A percentile compares a stretch with the other conserved stretches of the same genome.
Conservation (phyloP, 2,329 filamentous ascomycete species). For the Fusarium goolgardi region DNA sequence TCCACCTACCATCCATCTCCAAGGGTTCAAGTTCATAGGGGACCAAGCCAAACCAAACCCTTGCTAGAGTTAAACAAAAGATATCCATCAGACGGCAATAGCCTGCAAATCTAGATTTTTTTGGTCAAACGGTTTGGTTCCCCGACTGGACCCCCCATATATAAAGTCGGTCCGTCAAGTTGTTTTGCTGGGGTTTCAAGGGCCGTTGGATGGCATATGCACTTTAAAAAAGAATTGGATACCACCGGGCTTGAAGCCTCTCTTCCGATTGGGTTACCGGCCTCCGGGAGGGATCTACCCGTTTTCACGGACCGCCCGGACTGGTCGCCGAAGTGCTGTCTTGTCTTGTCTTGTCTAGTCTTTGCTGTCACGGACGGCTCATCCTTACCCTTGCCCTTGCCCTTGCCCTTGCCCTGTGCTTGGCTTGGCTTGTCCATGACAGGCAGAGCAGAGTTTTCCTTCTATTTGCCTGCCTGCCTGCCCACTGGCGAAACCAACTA, state of each 20-base stretch:
- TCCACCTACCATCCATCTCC: background rate
- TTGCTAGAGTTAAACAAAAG: background rate
- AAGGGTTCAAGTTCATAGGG: conserved; percentile 5
- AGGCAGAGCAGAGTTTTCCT: background rate
- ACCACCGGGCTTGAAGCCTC: conserved; percentile 10
- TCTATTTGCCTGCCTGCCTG: background rate
- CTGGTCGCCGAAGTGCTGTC: conserved; percentile 26
- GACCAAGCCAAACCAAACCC: conserved; percentile 4
- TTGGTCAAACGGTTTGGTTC: conserved; percentile 1
- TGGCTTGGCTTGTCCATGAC: background rate
- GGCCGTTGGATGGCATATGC: conserved; percentile 25
- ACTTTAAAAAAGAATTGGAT: conserved; percentile 20
- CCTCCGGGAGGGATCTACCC: conserved; percentile 35
- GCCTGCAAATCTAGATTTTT: background rate
- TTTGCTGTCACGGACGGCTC: background rate
- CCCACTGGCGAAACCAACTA: conserved; percentile 4
- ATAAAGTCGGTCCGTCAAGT: conserved; percentile 25
- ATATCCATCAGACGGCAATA: conserved; percentile 25
- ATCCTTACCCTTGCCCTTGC: background rate
- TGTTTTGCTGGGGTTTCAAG: conserved; percentile 29
- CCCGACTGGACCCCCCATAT: conserved; percentile 10
- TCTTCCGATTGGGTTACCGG: conserved; percentile 32
- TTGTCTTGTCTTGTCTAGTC: conserved; percentile 1
- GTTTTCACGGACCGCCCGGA: conserved; percentile 28
- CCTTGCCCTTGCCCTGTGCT: too few species aligned